Evolutionary conservation across 2,329 filamentous ascomycete species (phyloP).

Genomic region (Xylariales sp.): DNA sequence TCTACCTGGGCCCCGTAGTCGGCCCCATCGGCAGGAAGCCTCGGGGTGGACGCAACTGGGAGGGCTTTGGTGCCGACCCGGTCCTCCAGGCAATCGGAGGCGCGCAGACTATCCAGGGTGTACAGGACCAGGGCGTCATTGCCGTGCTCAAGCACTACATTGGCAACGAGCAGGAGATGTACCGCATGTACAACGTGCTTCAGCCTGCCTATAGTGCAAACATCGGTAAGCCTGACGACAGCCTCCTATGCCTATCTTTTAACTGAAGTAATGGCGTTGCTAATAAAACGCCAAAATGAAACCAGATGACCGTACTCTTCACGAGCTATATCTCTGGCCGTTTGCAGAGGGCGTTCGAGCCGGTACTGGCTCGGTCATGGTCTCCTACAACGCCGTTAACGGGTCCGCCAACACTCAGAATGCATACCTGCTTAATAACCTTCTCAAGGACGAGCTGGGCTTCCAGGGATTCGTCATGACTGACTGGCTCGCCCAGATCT

Average conservation of each 20-base stretch:
- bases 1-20: conserved; percentile 66
- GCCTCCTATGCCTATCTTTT: not conserved
- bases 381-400: conserved; percentile 71
- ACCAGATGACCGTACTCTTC: conserved; percentile 36
- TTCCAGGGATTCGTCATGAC: conserved; percentile 70
- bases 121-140: conserved; percentile 53
- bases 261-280: too few species aligned
- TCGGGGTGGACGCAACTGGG: conserved; percentile 70
- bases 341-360: conserved; percentile 73
- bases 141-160: conserved; percentile 55
- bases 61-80: conserved; percentile 68
- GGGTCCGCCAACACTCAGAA: conserved; percentile 65
- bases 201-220: conserved; percentile 58
- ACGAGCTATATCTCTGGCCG: conserved; percentile 76
- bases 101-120: conserved; percentile 48
- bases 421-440: conserved; percentile 61
- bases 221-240: conserved; percentile 44
- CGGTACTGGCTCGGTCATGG: conserved; percentile 79
- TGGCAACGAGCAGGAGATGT: conserved; percentile 47
- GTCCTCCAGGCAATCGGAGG: conserved; percentile 53
- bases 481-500: conserved; percentile 73
- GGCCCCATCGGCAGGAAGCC: conserved; percentile 70
- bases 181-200: conserved; percentile 51
- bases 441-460: conserved; percentile 69
- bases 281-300: conserved; percentile 6